A percentile compares a stretch with the other conserved stretches of the same genome.
Evolutionary conservation across 176 grass and related monocot species (phyloP).

Genomic region (Poa pratensis): DNA sequence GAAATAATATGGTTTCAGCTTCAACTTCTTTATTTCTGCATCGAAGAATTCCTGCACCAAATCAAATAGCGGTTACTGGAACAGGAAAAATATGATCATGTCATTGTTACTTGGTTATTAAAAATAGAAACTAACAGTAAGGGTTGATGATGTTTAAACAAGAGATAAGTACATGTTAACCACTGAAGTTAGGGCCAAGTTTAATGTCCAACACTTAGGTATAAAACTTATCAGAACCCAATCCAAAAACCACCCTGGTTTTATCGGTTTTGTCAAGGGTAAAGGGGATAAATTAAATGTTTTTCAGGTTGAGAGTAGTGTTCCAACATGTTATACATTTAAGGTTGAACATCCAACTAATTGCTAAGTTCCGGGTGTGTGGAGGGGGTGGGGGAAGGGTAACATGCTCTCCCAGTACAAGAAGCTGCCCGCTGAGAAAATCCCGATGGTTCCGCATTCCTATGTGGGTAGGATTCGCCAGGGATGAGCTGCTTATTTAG

Average conservation of each 20-base stretch:
- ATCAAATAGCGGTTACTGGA: conserved; percentile 18
- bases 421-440: background rate
- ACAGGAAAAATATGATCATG: background rate
- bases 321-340: background rate
- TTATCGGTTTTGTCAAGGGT: background rate
- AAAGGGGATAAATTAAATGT: background rate
- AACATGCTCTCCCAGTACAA: background rate
- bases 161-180: background rate
- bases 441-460: too few relatives aligned
- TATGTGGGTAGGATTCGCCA: too few relatives aligned
- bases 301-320: background rate
- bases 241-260: background rate
- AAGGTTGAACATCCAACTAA: background rate
- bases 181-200: background rate
- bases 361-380: background rate
- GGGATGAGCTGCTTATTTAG: too few relatives aligned
- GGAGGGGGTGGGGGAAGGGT: too few relatives aligned
- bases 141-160: background rate
- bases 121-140: conserved; percentile 15
- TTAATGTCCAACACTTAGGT: background rate
- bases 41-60: conserved; percentile 91
- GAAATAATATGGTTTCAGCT: conserved; percentile 88
- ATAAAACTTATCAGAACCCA: background rate
- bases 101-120: background rate
- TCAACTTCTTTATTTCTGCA: conserved; percentile 90